Conservation (phyloP, 2,329 filamentous ascomycete species). For the Botrytis galanthina region DNA sequence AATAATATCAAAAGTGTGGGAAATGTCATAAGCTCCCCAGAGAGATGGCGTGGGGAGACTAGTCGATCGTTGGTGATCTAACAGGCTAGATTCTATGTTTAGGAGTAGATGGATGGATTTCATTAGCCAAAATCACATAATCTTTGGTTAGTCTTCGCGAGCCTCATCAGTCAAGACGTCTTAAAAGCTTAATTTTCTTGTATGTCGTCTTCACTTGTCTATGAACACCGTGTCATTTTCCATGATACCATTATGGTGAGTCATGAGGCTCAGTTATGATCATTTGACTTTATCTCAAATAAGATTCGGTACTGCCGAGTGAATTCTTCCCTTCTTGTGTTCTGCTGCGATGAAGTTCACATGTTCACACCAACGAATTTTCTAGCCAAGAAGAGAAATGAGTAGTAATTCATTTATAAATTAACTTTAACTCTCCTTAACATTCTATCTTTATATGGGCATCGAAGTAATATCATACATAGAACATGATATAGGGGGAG, state of each 20-base stretch:
- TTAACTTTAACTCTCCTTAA: fast-evolving
- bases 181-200: background rate
- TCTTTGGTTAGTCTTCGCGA: background rate
- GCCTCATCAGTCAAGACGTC: background rate
- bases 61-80: background rate
- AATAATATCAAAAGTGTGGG: background rate
- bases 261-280: background rate
- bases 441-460: background rate
- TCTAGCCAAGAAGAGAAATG: background rate
- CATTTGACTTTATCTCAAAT: background rate
- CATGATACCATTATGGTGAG: background rate
- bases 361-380: background rate
- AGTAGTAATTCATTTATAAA: background rate
- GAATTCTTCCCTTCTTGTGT: background rate
- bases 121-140: background rate
- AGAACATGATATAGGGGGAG: background rate
- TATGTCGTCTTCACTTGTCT: background rate
- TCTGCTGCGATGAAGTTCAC: background rate
- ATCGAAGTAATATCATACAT: background rate
- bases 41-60: background rate
- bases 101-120: background rate
- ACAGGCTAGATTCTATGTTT: background rate
- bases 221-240: background rate
- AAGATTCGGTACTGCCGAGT: background rate
- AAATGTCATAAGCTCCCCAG: background rate